A percentile compares a stretch with the other conserved stretches of the same genome.
Conservation (phyloP, 768 basidiomycete species). For the Panellus pusillus region DNA sequence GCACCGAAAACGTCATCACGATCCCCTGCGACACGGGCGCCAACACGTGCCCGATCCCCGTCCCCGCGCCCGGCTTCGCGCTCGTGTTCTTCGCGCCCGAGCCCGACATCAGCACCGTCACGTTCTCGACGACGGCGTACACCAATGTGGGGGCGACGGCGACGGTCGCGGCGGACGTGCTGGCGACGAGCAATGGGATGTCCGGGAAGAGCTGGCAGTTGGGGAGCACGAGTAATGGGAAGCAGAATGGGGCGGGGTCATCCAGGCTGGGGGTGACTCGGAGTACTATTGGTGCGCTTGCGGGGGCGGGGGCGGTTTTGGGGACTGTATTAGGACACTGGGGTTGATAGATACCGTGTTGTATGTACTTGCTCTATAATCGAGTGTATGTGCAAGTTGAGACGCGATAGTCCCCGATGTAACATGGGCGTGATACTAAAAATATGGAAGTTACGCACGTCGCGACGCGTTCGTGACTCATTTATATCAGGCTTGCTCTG, state of each 20-base stretch:
- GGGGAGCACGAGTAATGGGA: conserved; percentile 15
- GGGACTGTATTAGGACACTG: too few relatives aligned
- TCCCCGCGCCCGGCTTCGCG: conserved; percentile 30
- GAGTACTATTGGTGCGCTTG: background rate
- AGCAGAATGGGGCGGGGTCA: background rate
- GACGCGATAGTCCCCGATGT: too few relatives aligned
- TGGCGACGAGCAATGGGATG: conserved; percentile 20
- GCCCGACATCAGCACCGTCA: conserved; percentile 7
- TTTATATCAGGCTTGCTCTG: too few relatives aligned
- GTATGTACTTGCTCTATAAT: too few relatives aligned
- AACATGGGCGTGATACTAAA: too few relatives aligned
- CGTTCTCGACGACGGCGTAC: conserved; percentile 13
- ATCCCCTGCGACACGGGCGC: conserved; percentile 24
- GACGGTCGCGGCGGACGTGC: conserved; percentile 7
- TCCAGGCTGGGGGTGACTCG: background rate
- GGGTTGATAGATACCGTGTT: too few relatives aligned
- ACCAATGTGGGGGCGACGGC: conserved; percentile 8
- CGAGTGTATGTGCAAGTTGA: too few relatives aligned
- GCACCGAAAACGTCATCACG: conserved; percentile 17
- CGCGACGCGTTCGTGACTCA: too few relatives aligned
- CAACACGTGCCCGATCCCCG: conserved; percentile 26
- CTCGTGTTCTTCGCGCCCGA: conserved; percentile 26
- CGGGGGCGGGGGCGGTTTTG: background rate
- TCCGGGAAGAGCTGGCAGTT: conserved; percentile 11
- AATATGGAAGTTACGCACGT: too few relatives aligned